Evolutionary conservation across 1,284 basidiomycete species (phyloP), one percentile per base, ranked within the genome.

Genomic region (Heterobasidion occidentale): DNA sequence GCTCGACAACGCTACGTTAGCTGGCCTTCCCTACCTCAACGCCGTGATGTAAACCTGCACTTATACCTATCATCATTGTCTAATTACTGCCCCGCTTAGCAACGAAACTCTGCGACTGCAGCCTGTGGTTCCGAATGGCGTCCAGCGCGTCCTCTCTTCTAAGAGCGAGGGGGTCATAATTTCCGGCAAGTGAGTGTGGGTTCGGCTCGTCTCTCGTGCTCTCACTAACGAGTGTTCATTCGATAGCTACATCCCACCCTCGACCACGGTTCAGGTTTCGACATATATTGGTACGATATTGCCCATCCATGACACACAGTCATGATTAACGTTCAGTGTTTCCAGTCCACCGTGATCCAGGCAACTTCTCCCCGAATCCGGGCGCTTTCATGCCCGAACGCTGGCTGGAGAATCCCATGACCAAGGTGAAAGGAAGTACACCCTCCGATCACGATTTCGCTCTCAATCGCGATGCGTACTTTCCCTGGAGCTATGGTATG

Each of bases 71-170:
- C 20, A 27, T 47, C 46, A 9, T 17, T 27, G 46, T 47, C 12
- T 47, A 47, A 17, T 44, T 44, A 44, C 42, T 44, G 17, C n/a
- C 17, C 42, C 42, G 12, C 17, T 17, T 44, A 47, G 46, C 11
- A 47, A 14, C 46, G 84, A 87, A 64, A 67, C 76, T 0, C 63
- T 86, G 51, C 73, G 85, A 46, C 67, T 86, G 42, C 73, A 74
- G 46, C 80, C 84, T 11, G 73, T 81, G 9, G 68, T 83, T 9
- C 73, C 77, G 8, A 77, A 74, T 33, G 77, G 76, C 45, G 73
- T 77, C 20, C 77, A 81, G 55, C 77, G 84, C 46, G 69, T 72
- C n/a, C 71, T 67, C 0, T 58, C 58, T 11, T 50, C 45, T 6
- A 64, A 64, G 2, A 59, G 56, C 14, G 65, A 63, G 5, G 57